Percentiles rank a stretch among this genome's conserved stretches.
These are phyloP conservation scores for Cercospora sp. DNA, from an alignment of 2,329 filamentous ascomycete genomes.

Conservation along the genomic window DNA sequence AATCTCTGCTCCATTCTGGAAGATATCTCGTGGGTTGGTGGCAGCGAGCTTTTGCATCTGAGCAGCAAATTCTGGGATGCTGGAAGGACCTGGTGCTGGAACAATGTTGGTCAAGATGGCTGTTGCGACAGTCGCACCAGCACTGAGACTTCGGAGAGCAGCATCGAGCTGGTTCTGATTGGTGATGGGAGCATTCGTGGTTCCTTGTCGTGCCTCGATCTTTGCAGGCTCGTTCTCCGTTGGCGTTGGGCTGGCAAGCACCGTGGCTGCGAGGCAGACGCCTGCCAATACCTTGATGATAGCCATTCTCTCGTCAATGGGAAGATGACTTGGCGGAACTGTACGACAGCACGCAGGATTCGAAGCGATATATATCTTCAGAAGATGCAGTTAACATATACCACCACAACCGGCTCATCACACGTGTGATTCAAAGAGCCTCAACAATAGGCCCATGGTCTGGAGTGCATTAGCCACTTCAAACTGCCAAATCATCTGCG, in stretches of 20 bases:
- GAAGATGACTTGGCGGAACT: neutral
- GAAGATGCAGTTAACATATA: neutral
- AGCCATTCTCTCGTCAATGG: neutral
- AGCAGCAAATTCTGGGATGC: constrained; percentile 21
- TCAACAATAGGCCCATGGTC: neutral
- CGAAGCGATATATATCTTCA: neutral
- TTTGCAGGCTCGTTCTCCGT: constrained; percentile 14
- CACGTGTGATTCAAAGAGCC: neutral
- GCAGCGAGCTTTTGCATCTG: constrained; percentile 22
- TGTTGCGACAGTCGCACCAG: constrained; percentile 20
- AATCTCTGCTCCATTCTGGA: constrained; percentile 26
- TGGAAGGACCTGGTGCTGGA: constrained; percentile 27
- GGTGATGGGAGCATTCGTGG: constrained; percentile 15
- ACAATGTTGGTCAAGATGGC: constrained; percentile 31
- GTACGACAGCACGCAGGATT: neutral
- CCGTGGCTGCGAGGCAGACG: constrained; percentile 16
- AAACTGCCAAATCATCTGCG: neutral
- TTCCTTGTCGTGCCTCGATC: constrained; percentile 19
- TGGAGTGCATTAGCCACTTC: constrained; percentile 3
- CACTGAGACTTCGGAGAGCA: constrained; percentile 20
- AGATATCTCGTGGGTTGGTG: constrained; percentile 28
- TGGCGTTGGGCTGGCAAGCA: constrained; percentile 24
- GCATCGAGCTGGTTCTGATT: constrained; percentile 24
- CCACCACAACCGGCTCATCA: neutral
- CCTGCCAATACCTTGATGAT: constrained; percentile 10